Evolutionary conservation across 495 filamentous ascomycete genomes (phyloP), one percentile per base, ranked within the genome.

Genomic region (Penicillium dipodomyicola): DNA sequence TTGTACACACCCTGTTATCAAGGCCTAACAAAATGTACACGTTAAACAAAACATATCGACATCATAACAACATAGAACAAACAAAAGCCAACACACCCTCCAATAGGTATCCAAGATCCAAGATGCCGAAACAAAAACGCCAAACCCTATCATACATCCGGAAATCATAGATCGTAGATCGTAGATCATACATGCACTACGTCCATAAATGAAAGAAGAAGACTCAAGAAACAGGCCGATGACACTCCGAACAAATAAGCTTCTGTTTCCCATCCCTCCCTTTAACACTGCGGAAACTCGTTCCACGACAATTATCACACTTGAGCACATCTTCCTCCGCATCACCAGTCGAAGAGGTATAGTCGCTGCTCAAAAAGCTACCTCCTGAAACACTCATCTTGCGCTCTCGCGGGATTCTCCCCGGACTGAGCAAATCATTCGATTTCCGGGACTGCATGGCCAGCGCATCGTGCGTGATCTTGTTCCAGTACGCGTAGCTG

Each of bases 211-310:
- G 14, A 39, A 19, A 57, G 29, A 27, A 20, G 5, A 8, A 43
- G 46, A 45, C 23, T 32, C 33, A 67, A 53, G 55, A 33, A 53
- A 68, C 47, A 48, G 72, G 60, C 22, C 58, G 69, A 50, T 67
- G 67, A 69, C 82, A 86, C 14, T 64, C 72, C 40, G 72, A 74
- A 65, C 83, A 86, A 29, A 81, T 78, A 63, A 86, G 62, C 32
- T 67, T 73, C 67, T 77, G 76, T 57, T 74, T 75, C 49, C 78
- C 77, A 52, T 67, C 70, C 29, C 74, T 68, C 9, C 60, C 72
- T 47, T 75, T 75, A 46, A 70, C 79, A 23, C 77, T 80, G 35
- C 75, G 78, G 59, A 86, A 86, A 56, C 74, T 82, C 19, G 63
- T 73, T 1, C 79, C 74, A 5, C 69, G 68, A 65, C 83, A 86